These are phyloP conservation scores for Cryptosporidium viatorum DNA, from an alignment of 169 alveolate species.

Conservation along the genomic window DNA sequence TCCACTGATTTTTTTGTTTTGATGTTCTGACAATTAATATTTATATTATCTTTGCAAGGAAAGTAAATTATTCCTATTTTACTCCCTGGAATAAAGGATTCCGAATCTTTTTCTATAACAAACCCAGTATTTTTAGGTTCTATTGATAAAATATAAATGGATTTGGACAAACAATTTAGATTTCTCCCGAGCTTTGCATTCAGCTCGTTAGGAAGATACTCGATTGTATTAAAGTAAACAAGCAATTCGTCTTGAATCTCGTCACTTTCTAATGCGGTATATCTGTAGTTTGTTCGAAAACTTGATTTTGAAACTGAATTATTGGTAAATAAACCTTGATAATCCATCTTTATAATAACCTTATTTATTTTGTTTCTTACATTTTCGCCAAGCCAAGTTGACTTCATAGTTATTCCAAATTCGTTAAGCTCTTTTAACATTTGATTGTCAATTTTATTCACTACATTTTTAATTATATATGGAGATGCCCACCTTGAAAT, in stretches of 20 bases:
- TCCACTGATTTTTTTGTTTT: slow-evolving; percentile 28
- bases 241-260: slow-evolving; percentile 46
- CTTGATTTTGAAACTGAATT: neutral
- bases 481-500: slow-evolving; percentile 67
- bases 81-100: slow-evolving; percentile 56
- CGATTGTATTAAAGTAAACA: slow-evolving; percentile 7
- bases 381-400: slow-evolving; percentile 53
- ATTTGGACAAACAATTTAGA: slow-evolving; percentile 11
- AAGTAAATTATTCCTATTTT: slow-evolving; percentile 40
- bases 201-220: slow-evolving; percentile 29
- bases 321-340: slow-evolving; percentile 53
- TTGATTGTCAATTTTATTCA: neutral
- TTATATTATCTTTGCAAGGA: neutral
- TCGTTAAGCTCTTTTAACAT: slow-evolving; percentile 3
- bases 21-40: slow-evolving; percentile 12
- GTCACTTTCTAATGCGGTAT: slow-evolving; percentile 7
- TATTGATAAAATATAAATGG: slow-evolving; percentile 20
- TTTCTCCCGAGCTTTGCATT: slow-evolving; percentile 33
- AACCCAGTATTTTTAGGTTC: slow-evolving; percentile 11
- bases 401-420: slow-evolving; percentile 30
- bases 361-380: slow-evolving; percentile 1
- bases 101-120: slow-evolving; percentile 12
- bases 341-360: slow-evolving; percentile 18
- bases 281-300: neutral
- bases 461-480: slow-evolving; percentile 9